phyloP scores from a whole-genome alignment of 352 stramenopile species.

The Phytophthora gonapodyides region DNA sequence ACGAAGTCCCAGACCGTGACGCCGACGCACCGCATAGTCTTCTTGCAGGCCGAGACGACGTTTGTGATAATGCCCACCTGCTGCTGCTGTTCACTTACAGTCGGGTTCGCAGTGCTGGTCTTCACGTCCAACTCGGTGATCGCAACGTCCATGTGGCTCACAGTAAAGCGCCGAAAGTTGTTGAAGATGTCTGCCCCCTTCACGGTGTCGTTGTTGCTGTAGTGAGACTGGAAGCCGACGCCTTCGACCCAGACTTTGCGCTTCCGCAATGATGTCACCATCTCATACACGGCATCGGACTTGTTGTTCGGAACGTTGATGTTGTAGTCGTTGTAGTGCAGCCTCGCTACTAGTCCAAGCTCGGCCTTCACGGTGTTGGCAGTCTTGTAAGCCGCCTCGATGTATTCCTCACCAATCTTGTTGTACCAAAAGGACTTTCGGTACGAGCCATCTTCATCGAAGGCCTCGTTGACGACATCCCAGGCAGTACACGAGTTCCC shows the following conservation, averaged over 20 bases:
- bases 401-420: conserved; percentile 42
- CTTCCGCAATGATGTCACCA: conserved; percentile 24
- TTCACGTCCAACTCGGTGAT: conserved; percentile 40
- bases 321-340: conserved; percentile 39
- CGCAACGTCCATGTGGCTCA: conserved; percentile 32
- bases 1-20: conserved; percentile 36
- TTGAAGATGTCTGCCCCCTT: conserved; percentile 29
- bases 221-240: conserved; percentile 38
- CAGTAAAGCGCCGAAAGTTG: conserved; percentile 36
- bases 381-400: conserved; percentile 33
- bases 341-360: conserved; percentile 20
- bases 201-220: conserved; percentile 27
- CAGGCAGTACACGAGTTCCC: conserved; percentile 32
- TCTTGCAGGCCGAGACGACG: conserved; percentile 38
- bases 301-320: conserved; percentile 41
- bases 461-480: conserved; percentile 35
- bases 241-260: conserved; percentile 33
- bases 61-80: conserved; percentile 35
- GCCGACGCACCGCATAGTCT: conserved; percentile 28
- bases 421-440: conserved; percentile 45
- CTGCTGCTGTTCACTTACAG: conserved; percentile 29
- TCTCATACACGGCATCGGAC: conserved; percentile 33
- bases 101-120: conserved; percentile 30
- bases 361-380: conserved; percentile 37
- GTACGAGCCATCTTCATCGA: conserved; percentile 37